These are phyloP conservation scores for Cordyceps javanica DNA, from an alignment of 2,329 filamentous ascomycete genomes.

Conservation along the genomic window DNA sequence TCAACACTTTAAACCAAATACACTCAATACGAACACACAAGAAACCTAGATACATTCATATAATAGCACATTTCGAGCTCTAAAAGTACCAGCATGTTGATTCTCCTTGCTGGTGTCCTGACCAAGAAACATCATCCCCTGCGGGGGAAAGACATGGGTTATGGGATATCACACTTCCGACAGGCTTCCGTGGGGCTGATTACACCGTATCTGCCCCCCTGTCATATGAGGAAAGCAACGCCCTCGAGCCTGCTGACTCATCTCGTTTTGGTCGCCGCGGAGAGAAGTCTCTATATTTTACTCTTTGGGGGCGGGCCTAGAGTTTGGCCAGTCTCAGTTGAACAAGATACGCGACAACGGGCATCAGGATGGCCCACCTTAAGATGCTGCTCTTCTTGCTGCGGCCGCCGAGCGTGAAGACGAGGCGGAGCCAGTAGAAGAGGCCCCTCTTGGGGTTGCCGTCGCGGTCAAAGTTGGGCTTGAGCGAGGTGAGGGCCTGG, in stretches of 20 bases:
- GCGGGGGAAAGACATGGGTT: not conserved
- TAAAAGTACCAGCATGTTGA: not conserved
- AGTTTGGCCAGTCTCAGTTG: conserved; percentile 27
- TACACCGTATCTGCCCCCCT: no score
- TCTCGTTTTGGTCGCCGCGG: no score
- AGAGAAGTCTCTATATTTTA: not conserved
- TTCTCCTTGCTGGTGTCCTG: not conserved
- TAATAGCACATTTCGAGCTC: not conserved
- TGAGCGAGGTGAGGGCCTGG: conserved; percentile 34
- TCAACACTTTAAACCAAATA: not conserved
- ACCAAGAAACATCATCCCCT: not conserved
- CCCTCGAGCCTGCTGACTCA: no score
- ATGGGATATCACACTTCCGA: no score
- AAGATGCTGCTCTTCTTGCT: conserved; percentile 43
- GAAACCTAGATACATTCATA: not conserved
- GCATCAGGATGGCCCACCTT: conserved; percentile 41
- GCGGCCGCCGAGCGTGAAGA: conserved; percentile 46
- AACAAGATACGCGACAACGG: conserved; percentile 29
- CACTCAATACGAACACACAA: not conserved
- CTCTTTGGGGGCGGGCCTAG: conserved; percentile 26
- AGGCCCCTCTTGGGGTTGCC: conserved; percentile 46
- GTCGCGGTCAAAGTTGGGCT: conserved; percentile 57
- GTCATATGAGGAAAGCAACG: no score
- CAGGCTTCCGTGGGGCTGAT: no score
- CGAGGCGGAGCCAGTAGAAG: conserved; percentile 47